Evolutionary conservation across 306 rosid genomes (phyloP).

Genomic region (Begonia loranthoides): DNA sequence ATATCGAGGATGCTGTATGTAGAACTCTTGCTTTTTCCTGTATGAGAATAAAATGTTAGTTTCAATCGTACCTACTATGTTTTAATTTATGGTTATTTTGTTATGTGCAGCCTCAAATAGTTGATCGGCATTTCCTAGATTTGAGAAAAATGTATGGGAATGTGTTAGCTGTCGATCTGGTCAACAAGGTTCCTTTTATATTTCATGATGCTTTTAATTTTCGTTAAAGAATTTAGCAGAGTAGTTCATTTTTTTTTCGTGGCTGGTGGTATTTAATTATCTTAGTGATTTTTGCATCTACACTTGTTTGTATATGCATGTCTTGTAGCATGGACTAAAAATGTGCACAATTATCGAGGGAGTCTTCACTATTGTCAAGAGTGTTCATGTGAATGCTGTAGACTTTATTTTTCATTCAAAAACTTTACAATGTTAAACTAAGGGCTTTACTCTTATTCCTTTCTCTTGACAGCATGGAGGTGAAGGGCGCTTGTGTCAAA

Average conservation of each 20-base stretch:
- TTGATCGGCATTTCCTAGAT: conserved; percentile 84
- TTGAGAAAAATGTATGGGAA: conserved; percentile 88
- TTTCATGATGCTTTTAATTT: no score
- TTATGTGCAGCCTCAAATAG: conserved; percentile 56
- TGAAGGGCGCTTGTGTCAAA: conserved; percentile 77
- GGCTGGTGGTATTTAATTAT: background rate
- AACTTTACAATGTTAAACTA: no score
- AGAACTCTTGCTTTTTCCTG: conserved; percentile 11
- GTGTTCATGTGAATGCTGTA: no score
- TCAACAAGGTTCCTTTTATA: conserved; percentile 54
- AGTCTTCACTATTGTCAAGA: no score
- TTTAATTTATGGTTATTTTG: conserved; percentile 16
- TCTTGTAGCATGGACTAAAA: no score
- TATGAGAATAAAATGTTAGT: background rate
- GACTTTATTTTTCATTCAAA: no score
- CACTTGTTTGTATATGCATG: background rate
- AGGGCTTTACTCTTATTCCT: conserved; percentile 6
- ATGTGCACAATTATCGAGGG: no score
- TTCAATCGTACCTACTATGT: background rate
- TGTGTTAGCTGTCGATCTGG: conserved; percentile 81
- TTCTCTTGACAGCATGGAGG: conserved; percentile 70
- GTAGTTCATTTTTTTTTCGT: no score
- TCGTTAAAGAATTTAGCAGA: no score
- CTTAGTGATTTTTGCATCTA: background rate
- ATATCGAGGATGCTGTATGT: conserved; percentile 79